A percentile compares a stretch with the other conserved stretches of the same genome.
Evolutionary conservation across 768 basidiomycete genomes (phyloP).

Genomic region (Psilocybe azurescens): DNA sequence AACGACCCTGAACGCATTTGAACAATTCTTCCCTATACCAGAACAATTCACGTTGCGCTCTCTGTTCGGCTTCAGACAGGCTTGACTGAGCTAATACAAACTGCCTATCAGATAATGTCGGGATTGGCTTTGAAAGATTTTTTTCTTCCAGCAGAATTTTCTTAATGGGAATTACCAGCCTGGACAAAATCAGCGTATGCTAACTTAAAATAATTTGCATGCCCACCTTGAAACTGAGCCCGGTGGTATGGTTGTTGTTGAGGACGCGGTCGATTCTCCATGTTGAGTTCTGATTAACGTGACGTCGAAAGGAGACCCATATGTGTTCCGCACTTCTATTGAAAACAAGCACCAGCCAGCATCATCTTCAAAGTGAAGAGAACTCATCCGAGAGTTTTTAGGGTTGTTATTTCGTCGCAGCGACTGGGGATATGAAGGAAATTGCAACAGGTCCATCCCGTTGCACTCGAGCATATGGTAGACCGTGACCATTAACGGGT

Average conservation of each 20-base stretch:
- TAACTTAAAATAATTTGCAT: not conserved
- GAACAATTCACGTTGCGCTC: conserved; percentile 79
- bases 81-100: conserved; percentile 85
- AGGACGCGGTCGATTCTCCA: conserved; percentile 53
- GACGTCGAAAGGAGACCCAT: conserved; percentile 91
- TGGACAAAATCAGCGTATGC: conserved; percentile 27
- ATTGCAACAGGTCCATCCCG: conserved; percentile 80
- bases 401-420: conserved; percentile 24
- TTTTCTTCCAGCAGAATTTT: conserved; percentile 68
- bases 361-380: conserved; percentile 51
- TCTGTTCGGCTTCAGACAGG: conserved; percentile 62
- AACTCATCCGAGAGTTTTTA: conserved; percentile 27
- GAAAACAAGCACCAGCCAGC: conserved; percentile 86
- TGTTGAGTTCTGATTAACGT: conserved; percentile 70
- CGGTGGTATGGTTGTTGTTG: conserved; percentile 75
- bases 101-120: conserved; percentile 86
- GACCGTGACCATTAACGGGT: conserved; percentile 91
- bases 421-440: conserved; percentile 45
- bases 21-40: conserved; percentile 96
- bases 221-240: conserved; percentile 83
- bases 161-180: conserved; percentile 73
- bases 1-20: conserved; percentile 66
- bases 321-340: conserved; percentile 90
- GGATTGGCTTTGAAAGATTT: conserved; percentile 70
- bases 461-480: conserved; percentile 94